A percentile compares a stretch with the other conserved stretches of the same genome.
Evolutionary conservation across 371 early-diverging fungal species (phyloP).

Genomic region (Phascolomyces articulosus): DNA sequence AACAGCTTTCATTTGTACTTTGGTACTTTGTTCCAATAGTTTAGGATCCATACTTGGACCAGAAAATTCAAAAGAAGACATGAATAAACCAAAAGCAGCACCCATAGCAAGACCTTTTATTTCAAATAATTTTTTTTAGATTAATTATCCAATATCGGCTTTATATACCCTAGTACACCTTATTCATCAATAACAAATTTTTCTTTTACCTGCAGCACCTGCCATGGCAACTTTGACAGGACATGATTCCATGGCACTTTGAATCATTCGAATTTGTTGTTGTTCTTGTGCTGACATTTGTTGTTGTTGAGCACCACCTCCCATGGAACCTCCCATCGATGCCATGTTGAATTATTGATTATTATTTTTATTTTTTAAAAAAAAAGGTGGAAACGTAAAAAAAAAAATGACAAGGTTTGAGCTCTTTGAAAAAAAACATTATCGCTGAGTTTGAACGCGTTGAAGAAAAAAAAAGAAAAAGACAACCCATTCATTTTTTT

Average conservation of each 20-base stretch:
- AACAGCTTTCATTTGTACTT: slow-evolving; percentile 81
- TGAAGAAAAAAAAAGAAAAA: too few relatives aligned
- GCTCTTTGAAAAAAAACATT: too few relatives aligned
- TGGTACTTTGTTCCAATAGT: slow-evolving; percentile 68
- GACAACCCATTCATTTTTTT: too few relatives aligned
- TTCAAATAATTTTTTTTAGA: too few relatives aligned
- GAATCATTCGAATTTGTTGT: slow-evolving; percentile 47
- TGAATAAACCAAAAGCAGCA: slow-evolving; percentile 90
- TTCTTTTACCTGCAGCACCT: slow-evolving; percentile 67
- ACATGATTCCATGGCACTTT: slow-evolving; percentile 71
- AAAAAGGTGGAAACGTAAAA: too few relatives aligned
- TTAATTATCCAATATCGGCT: too few relatives aligned
- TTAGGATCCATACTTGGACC: slow-evolving; percentile 59
- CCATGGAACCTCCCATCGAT: background rate
- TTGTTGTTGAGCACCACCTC: slow-evolving; percentile 14
- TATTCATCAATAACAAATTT: too few relatives aligned
- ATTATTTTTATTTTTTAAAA: background rate
- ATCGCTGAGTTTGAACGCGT: too few relatives aligned
- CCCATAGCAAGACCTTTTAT: slow-evolving; percentile 86
- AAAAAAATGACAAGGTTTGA: background rate
- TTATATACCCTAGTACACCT: too few relatives aligned
- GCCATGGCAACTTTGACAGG: slow-evolving; percentile 75
- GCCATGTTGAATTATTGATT: background rate
- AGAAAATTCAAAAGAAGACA: slow-evolving; percentile 86
- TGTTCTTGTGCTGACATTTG: slow-evolving; percentile 38